Percentiles rank a stretch among this genome's conserved stretches.
Evolutionary conservation across 2,329 filamentous ascomycete species (phyloP).

Genomic region (Lecanoromycetidae sp.): DNA sequence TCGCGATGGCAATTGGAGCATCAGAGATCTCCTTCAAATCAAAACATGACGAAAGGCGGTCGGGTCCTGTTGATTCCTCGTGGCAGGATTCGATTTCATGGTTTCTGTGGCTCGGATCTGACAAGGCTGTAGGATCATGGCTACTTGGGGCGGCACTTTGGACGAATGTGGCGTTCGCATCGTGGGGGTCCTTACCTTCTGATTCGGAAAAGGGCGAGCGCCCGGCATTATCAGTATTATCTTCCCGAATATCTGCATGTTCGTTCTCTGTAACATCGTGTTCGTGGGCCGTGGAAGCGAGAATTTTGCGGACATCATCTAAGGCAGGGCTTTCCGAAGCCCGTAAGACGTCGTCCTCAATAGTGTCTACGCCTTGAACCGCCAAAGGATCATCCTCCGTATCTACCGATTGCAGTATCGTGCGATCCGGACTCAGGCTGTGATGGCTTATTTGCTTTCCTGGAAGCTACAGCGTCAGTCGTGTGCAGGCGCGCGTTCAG

Average conservation of each 20-base stretch:
- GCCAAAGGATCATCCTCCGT: too few species aligned
- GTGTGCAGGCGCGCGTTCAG: not conserved
- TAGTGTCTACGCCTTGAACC: not conserved
- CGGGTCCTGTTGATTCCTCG: too few species aligned
- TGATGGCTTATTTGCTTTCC: constrained; percentile 9
- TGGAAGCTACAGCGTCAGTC: not conserved
- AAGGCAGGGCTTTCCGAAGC: constrained; percentile 4
- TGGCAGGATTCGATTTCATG: too few species aligned
- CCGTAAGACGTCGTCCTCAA: not conserved
- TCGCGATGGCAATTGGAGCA: too few species aligned
- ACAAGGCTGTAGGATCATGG: too few species aligned
- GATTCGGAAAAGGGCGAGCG: too few species aligned
- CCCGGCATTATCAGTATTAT: not conserved
- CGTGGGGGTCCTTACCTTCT: not conserved
- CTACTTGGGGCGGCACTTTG: too few species aligned
- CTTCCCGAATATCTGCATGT: too few species aligned
- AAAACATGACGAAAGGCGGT: too few species aligned
- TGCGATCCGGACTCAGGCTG: constrained; percentile 6
- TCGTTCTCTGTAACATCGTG: not conserved
- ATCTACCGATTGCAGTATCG: not conserved
- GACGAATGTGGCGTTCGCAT: not conserved
- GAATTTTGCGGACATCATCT: not conserved
- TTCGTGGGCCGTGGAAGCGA: not conserved
- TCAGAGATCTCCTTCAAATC: too few species aligned
- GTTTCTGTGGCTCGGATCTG: too few species aligned